Percentiles rank a stretch among this genome's conserved stretches.
Evolutionary conservation across 495 filamentous ascomycete species (phyloP).

Genomic region (Aspergillus sparsus): DNA sequence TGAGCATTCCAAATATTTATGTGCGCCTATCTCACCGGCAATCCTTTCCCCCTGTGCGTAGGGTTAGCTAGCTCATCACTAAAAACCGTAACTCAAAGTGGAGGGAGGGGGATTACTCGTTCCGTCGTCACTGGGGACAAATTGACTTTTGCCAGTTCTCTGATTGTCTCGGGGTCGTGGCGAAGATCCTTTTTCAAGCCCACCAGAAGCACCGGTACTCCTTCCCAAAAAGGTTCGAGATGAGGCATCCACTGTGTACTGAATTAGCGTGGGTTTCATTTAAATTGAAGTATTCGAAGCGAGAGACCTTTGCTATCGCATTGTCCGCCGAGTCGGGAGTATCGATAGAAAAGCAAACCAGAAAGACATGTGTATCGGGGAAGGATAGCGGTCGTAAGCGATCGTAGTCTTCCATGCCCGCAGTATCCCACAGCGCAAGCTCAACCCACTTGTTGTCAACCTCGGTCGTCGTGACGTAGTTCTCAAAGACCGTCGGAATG

Average conservation of each 20-base stretch:
- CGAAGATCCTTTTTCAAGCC: constrained; percentile 1
- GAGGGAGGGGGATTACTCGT: neutral
- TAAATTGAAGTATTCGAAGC: neutral
- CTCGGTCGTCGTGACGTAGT: neutral
- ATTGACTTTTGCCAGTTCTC: neutral
- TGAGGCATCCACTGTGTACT: neutral
- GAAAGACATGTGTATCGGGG: neutral
- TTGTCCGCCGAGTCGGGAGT: neutral
- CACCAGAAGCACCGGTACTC: neutral
- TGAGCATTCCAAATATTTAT: constrained; percentile 1
- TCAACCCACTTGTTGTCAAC: neutral
- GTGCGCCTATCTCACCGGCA: neutral
- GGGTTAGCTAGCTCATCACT: neutral
- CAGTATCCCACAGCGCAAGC: neutral
- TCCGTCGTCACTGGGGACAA: neutral
- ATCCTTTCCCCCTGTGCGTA: neutral
- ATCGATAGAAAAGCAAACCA: neutral
- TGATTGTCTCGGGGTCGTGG: neutral
- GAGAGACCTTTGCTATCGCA: neutral
- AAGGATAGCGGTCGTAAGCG: neutral
- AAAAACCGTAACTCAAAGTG: neutral
- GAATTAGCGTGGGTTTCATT: neutral
- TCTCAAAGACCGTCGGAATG: neutral
- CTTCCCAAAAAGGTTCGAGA: neutral
- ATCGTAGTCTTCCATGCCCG: neutral